phyloP scores from a whole-genome alignment of 2,329 filamentous ascomycete species.

The Orbilia ellipsospora region DNA sequence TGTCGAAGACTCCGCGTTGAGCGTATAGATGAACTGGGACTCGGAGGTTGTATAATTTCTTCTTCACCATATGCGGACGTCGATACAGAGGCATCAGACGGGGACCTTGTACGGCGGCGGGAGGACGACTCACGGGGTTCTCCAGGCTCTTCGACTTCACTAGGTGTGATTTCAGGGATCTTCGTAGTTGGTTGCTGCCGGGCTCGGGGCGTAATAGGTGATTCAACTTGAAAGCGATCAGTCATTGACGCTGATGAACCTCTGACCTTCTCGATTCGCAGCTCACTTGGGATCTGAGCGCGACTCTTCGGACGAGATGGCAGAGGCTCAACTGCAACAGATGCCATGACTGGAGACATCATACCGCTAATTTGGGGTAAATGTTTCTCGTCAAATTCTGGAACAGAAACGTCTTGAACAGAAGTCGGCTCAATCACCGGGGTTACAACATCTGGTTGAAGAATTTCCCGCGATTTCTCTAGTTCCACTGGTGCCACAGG shows the following conservation, averaged over 20 bases:
- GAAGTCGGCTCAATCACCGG: slow-evolving; percentile 5
- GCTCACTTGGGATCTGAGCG: slow-evolving; percentile 33
- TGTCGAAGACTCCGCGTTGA: slow-evolving; percentile 43
- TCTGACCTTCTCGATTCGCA: slow-evolving; percentile 31
- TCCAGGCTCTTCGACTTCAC: slow-evolving; percentile 38
- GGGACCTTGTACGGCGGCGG: slow-evolving; percentile 31
- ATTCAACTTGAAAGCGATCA: slow-evolving; percentile 39
- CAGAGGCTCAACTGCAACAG: slow-evolving; percentile 12
- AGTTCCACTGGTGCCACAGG: background rate
- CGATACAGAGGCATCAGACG: slow-evolving; percentile 35
- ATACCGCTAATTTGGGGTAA: slow-evolving; percentile 24
- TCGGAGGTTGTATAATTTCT: slow-evolving; percentile 35
- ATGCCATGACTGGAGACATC: slow-evolving; percentile 26
- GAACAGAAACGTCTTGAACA: slow-evolving; percentile 7
- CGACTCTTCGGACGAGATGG: slow-evolving; percentile 25
- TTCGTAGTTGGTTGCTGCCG: slow-evolving; percentile 13
- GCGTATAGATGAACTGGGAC: slow-evolving; percentile 32
- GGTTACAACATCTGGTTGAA: background rate
- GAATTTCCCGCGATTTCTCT: slow-evolving; percentile 4
- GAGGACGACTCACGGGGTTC: slow-evolving; percentile 24
- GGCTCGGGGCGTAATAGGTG: slow-evolving; percentile 43
- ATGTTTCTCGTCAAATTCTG: slow-evolving; percentile 14
- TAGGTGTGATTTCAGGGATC: slow-evolving; percentile 36
- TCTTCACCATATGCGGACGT: slow-evolving; percentile 37
- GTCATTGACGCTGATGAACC: slow-evolving; percentile 13